phyloP scores from a whole-genome alignment of 176 grass and related monocot genomes.

The Oryza glumipatula region DNA sequence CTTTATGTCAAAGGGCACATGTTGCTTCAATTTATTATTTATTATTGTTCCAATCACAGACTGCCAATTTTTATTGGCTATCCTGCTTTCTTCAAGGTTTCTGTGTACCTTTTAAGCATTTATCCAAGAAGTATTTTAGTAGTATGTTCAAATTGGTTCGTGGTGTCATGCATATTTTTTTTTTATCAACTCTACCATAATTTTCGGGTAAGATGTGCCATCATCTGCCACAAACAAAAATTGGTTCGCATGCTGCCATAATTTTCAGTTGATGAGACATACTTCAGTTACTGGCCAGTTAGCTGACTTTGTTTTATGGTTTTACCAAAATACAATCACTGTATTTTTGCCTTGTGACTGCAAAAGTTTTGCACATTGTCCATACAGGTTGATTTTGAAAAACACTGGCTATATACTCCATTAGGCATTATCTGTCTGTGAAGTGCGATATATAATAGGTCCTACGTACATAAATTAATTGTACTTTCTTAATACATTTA shows the following conservation, averaged over 20 bases:
- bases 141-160: neutral
- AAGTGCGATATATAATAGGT: neutral
- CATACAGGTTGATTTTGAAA: neutral
- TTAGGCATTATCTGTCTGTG: neutral
- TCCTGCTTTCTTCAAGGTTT: neutral
- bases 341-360: constrained; percentile 1
- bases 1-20: neutral
- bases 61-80: constrained; percentile 5
- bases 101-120: neutral
- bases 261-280: neutral
- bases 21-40: neutral
- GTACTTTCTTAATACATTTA: no score
- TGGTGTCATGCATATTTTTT: neutral
- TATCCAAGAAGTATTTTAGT: neutral
- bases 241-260: neutral
- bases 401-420: neutral
- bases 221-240: constrained; percentile 3
- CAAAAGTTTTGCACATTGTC: neutral
- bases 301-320: neutral
- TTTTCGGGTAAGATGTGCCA: neutral
- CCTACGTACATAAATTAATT: no score
- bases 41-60: neutral
- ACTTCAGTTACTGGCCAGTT: neutral
- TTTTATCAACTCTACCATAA: constrained; percentile 2
- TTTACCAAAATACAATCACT: neutral